Evolutionary conservation across 139 green algal species (phyloP), one percentile per base, ranked within the genome.

Genomic region (Pedinophyceae sp.): DNA sequence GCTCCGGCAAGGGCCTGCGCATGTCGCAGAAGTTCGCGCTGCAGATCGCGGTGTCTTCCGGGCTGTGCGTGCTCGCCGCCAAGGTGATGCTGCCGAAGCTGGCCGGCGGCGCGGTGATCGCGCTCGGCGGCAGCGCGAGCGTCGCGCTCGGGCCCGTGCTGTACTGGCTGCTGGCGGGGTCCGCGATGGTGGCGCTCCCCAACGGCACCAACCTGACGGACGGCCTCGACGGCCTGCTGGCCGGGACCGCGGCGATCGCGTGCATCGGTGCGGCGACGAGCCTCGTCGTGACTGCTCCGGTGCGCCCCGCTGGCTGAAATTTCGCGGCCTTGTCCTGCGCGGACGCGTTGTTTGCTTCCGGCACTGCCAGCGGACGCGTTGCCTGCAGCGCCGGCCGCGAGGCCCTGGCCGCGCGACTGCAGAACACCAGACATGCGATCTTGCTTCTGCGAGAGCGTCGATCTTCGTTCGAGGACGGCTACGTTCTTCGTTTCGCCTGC

Each of bases 171-270:
- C 48, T 77, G 16, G 50, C 61, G 15, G 47, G 51, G 1, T 67
- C 78, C 46, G 54, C 50, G 2, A 50, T 76, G 16, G 52, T 63
- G 7, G 58, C 68, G 2, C 60, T 68, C 30, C 67, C 53, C 66
- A 80, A 80, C 59, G 69, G 48, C 2, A 66, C 73, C 29, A 80
- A 80, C 58, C 61, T 80, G 49, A 80, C 70, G 2, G 72, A 80
- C 48, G 72, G 72, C 23, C 15, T 78, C 4, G 72, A 80, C 57
- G 72, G 72, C 27, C 57, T 80, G 2, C 66, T 66, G 2, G 69
- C 66, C 15, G 64, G 65, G 13, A 57, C 30, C 4, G 24, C 34
- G 5, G 71, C 71, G 7, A 22, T 63, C 3, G 58, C 56, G 26
- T n/a, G n/a, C n/a, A n/a, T n/a, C n/a, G n/a, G n/a, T n/a, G n/a